Evolutionary conservation across 441 rosid genomes (phyloP).

Genomic region (Euphorbia celastroides): DNA sequence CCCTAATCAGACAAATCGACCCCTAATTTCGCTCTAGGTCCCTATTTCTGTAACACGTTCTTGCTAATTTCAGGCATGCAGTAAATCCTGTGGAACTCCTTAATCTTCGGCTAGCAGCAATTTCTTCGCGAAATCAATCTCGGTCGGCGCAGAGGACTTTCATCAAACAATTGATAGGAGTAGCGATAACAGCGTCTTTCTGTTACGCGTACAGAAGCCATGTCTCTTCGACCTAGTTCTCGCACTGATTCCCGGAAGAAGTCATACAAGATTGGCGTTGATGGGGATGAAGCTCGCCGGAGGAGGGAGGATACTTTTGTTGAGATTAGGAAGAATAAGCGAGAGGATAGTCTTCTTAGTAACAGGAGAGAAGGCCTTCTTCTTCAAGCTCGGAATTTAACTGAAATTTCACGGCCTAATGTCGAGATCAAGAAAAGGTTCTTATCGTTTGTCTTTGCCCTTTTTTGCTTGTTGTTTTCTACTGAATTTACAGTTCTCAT

Average conservation of each 20-base stretch:
- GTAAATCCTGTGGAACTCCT: slow-evolving; percentile 85
- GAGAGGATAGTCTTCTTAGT: slow-evolving; percentile 16
- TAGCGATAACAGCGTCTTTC: neutral
- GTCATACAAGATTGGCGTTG: slow-evolving; percentile 8
- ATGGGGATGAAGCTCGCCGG: slow-evolving; percentile 12
- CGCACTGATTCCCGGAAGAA: slow-evolving; percentile 8
- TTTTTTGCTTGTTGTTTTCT: neutral
- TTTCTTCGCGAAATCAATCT: slow-evolving; percentile 77
- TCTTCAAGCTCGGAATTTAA: slow-evolving; percentile 14
- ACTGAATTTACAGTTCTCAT: too few relatives aligned
- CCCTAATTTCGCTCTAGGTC: slow-evolving; percentile 62
- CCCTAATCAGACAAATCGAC: slow-evolving; percentile 78
- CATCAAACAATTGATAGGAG: neutral
- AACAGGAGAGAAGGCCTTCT: slow-evolving; percentile 12
- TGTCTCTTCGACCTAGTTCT: slow-evolving; percentile 14
- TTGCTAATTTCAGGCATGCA: slow-evolving; percentile 91
- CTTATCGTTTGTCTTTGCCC: too few relatives aligned
- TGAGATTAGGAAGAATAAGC: slow-evolving; percentile 12
- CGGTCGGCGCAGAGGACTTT: slow-evolving; percentile 33
- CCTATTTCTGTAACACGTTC: slow-evolving; percentile 84
- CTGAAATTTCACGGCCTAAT: slow-evolving; percentile 7
- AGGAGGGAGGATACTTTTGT: slow-evolving; percentile 14
- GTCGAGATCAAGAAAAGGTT: slow-evolving; percentile 12
- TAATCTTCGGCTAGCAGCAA: slow-evolving; percentile 80
- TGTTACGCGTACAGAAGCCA: neutral